phyloP scores from a whole-genome alignment of 78 protist genomes.

The Diacronema lutheri region DNA sequence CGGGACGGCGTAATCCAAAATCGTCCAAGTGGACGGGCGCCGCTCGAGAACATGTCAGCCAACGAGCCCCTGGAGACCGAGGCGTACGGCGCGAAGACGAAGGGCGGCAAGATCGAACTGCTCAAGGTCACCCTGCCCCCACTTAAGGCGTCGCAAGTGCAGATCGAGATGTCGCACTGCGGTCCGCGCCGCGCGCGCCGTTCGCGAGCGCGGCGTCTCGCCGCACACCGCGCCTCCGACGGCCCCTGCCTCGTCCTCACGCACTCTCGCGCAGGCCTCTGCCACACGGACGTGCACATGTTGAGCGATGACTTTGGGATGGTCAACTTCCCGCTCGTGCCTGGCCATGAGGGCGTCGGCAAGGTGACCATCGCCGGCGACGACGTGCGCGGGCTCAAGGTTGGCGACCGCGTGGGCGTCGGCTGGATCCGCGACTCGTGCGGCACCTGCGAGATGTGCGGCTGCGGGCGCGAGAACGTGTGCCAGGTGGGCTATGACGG shows the following conservation, averaged over 20 bases:
- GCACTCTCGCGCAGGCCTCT: background rate
- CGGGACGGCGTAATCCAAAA: too few species aligned
- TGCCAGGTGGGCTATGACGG: background rate
- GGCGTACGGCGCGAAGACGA: background rate
- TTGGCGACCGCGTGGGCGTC: slow-evolving; percentile 9
- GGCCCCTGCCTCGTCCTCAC: too few species aligned
- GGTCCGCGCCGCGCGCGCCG: too few species aligned
- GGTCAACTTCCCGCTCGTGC: background rate
- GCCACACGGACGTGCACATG: slow-evolving; percentile 8
- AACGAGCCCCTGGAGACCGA: background rate
- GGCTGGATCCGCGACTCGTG: slow-evolving; percentile 3
- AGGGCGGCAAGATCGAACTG: background rate
- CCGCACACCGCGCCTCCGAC: too few species aligned
- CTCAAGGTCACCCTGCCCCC: background rate
- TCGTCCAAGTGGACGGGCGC: too few species aligned
- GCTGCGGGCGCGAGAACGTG: background rate
- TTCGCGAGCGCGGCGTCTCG: too few species aligned
- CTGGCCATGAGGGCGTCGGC: slow-evolving; percentile 2
- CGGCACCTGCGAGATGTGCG: background rate
- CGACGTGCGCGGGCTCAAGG: background rate
- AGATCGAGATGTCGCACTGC: background rate
- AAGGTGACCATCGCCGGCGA: background rate
- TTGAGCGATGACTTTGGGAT: background rate
- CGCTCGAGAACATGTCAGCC: too few species aligned
- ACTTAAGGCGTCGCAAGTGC: background rate